These are phyloP conservation scores for Auriscalpium orientale DNA, from an alignment of 768 basidiomycete genomes.

Conservation along the genomic window DNA sequence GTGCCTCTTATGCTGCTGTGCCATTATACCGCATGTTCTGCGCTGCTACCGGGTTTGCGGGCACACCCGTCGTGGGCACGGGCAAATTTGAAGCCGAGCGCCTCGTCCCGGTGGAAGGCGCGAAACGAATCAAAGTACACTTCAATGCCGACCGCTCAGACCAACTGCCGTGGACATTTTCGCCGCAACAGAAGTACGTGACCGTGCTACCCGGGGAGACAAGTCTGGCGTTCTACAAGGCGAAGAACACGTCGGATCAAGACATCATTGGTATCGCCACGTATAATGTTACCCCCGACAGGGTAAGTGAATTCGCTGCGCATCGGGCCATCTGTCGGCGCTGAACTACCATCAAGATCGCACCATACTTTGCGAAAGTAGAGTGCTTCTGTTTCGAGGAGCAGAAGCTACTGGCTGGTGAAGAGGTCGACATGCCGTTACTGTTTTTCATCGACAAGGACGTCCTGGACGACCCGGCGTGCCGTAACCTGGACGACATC, in stretches of 20 bases:
- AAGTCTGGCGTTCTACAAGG: constrained; percentile 92
- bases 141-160: constrained; percentile 94
- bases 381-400: constrained; percentile 99
- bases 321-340: background rate
- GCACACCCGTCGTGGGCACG: constrained; percentile 86
- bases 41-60: constrained; percentile 93
- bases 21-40: constrained; percentile 98
- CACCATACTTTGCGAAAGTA: constrained; percentile 98
- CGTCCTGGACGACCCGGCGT: constrained; percentile 85
- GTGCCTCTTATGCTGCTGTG: constrained; percentile 93
- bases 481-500: constrained; percentile 81
- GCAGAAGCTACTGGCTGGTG: constrained; percentile 87
- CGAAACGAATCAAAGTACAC: constrained; percentile 80
- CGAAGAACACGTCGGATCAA: constrained; percentile 73
- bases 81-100: constrained; percentile 80
- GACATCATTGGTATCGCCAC: constrained; percentile 98
- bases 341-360: constrained; percentile 50
- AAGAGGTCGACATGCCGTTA: constrained; percentile 97
- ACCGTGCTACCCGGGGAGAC: constrained; percentile 93
- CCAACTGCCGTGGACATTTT: constrained; percentile 88
- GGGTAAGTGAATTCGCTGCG: constrained; percentile 44
- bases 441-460: constrained; percentile 99
- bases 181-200: constrained; percentile 84
- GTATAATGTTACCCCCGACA: constrained; percentile 97
- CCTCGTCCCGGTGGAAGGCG: constrained; percentile 63